phyloP scores from a whole-genome alignment of 352 stramenopile species.

The Plasmopara viticola region DNA sequence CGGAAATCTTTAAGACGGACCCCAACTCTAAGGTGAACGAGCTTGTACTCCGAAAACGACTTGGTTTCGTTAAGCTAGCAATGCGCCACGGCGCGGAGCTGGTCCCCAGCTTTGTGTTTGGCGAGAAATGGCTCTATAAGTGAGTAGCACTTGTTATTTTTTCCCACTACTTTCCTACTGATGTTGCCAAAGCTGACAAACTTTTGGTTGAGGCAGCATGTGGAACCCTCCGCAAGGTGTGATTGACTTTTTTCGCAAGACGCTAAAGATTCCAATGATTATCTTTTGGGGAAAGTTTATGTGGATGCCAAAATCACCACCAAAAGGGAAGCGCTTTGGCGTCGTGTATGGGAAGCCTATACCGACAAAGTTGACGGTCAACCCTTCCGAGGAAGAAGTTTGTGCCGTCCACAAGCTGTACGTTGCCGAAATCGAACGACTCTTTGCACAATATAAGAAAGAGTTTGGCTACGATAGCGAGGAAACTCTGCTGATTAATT shows the following conservation, averaged over 20 bases:
- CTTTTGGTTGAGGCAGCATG: slow-evolving; percentile 24
- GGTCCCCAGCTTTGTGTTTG: slow-evolving; percentile 73
- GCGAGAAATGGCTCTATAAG: slow-evolving; percentile 80
- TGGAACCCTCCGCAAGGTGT: slow-evolving; percentile 60
- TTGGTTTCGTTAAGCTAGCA: slow-evolving; percentile 78
- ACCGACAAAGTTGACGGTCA: slow-evolving; percentile 35
- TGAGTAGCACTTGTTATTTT: slow-evolving; percentile 13
- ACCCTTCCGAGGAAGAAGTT: slow-evolving; percentile 63
- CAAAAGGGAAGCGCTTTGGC: slow-evolving; percentile 58
- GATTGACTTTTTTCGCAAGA: slow-evolving; percentile 58
- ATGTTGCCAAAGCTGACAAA: neutral
- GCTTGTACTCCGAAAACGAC: slow-evolving; percentile 69
- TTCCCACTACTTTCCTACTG: too few relatives aligned
- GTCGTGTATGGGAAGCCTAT: slow-evolving; percentile 76
- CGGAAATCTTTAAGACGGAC: slow-evolving; percentile 73
- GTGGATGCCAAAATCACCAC: slow-evolving; percentile 60
- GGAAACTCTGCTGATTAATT: slow-evolving; percentile 64
- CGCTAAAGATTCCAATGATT: slow-evolving; percentile 68
- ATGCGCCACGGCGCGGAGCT: slow-evolving; percentile 70
- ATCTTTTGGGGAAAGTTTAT: slow-evolving; percentile 78
- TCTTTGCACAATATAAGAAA: slow-evolving; percentile 72
- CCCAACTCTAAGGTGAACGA: slow-evolving; percentile 68
- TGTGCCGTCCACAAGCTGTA: slow-evolving; percentile 46
- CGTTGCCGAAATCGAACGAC: slow-evolving; percentile 48
- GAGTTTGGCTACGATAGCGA: slow-evolving; percentile 66